phyloP scores from a whole-genome alignment of 352 stramenopile species.

The Pythium pectinolyticum region DNA sequence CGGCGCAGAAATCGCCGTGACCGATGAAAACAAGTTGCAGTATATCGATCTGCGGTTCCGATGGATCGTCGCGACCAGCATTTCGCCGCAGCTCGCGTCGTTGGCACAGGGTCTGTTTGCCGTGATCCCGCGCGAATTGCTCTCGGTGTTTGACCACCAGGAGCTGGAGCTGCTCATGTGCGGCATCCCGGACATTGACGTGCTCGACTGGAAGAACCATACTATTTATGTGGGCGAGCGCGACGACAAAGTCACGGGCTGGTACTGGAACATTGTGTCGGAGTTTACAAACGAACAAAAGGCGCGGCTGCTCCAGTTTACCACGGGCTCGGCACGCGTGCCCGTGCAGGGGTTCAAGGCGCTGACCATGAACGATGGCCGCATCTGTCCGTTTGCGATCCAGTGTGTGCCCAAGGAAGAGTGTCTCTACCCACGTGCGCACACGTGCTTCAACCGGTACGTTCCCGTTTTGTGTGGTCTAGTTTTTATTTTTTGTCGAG shows the following conservation, averaged over 20 bases:
- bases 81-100: constrained; percentile 90
- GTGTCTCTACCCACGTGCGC: constrained; percentile 78
- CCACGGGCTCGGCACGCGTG: constrained; percentile 96
- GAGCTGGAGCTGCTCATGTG: constrained; percentile 98
- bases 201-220: constrained; percentile 95
- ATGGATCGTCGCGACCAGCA: constrained; percentile 80
- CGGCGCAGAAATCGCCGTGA: constrained; percentile 93
- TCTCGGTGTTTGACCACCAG: constrained; percentile 96
- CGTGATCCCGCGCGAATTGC: constrained; percentile 93
- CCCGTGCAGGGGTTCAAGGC: constrained; percentile 87
- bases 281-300: constrained; percentile 94
- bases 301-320: constrained; percentile 96
- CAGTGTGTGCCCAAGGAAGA: constrained; percentile 81
- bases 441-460: constrained; percentile 88
- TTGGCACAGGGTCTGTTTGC: constrained; percentile 96
- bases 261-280: constrained; percentile 98
- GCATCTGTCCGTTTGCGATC: constrained; percentile 86
- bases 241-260: constrained; percentile 90
- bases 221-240: constrained; percentile 93
- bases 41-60: constrained; percentile 94
- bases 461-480: constrained; percentile 11
- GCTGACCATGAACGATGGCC: constrained; percentile 86
- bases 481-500: not conserved
- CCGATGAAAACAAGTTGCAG: constrained; percentile 96
- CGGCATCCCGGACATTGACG: constrained; percentile 97